Base-by-base conservation (phyloP, 2,329 filamentous ascomycete genomes). In the Coniochaeta sp. region DNA sequence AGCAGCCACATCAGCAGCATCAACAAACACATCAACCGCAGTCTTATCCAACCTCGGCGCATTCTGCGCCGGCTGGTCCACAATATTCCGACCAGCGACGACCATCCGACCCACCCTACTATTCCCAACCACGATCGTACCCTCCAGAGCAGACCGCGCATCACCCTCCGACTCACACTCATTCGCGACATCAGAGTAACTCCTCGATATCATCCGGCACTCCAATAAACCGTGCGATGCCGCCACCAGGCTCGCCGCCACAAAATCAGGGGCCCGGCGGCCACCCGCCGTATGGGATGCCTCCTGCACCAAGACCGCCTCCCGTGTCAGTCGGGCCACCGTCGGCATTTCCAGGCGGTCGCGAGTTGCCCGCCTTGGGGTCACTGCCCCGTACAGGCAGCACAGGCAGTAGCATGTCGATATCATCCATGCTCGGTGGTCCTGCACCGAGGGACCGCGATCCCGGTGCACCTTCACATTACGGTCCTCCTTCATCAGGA, bases 391-490 rank as follows among this genome's bases (percentile, higher is more conserved):
- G 82, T 61, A 74, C 79, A 3, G 77, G 74, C 26, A 77, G 73
- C 60, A 74, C 74, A 0, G 77, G 78, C 50, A 83, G 81, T 68
- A 81, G 80, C 69, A 86, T 86, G 83, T 85, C 83, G 22, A 85
- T 86, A 70, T 84, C 81, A 1, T 80, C 82, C 6, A 84, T 86
- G 81, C 72, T 86, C 6, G 82, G 82, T 19, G 81, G 80, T 0
- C 79, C 47, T 31, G 47, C 81, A 56, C 74, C 76, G 4, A 71
- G 70, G 44, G 70, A 73, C 12, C 73, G 76, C 1, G 73, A 76
- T 7, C 62, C 70, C 8, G 59, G 67, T 19, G 66, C 66, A 6
- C 72, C 76, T 22, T 64, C 73, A 11, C 65, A 79, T 58, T 82
- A 78, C 58, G 43, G 43, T 24, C 72, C 76, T 44, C 71, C 78